A percentile compares a stretch with the other conserved stretches of the same genome.
Conservation (phyloP, 2,329 filamentous ascomycete species). For the Cryoendolithus antarcticus region DNA sequence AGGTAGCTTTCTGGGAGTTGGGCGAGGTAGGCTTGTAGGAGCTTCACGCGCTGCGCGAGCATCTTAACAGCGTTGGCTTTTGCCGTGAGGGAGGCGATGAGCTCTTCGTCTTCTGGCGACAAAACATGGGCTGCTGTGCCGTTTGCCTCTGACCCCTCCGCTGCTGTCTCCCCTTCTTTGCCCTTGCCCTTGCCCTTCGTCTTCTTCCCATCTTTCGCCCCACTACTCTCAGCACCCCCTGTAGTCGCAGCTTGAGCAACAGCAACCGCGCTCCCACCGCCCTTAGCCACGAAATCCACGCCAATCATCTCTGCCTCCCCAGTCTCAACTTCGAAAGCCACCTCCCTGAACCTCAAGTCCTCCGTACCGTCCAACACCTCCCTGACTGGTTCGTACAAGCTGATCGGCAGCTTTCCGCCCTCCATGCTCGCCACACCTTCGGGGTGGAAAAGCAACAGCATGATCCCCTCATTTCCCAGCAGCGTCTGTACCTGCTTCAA, state of each 20-base stretch:
- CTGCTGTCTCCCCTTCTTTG: slow-evolving; percentile 30
- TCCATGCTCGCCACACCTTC: slow-evolving; percentile 41
- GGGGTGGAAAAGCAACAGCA: slow-evolving; percentile 80
- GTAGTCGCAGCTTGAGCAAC: slow-evolving; percentile 19
- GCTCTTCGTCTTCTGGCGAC: slow-evolving; percentile 51
- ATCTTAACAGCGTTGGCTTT: slow-evolving; percentile 92
- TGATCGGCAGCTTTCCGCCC: slow-evolving; percentile 74
- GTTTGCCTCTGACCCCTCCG: slow-evolving; percentile 18
- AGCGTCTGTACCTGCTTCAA: slow-evolving; percentile 53
- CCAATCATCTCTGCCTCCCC: slow-evolving; percentile 97
- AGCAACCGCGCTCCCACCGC: slow-evolving; percentile 66
- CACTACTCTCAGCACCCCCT: slow-evolving; percentile 21
- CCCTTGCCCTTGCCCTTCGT: slow-evolving; percentile 24
- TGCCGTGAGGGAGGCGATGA: slow-evolving; percentile 59
- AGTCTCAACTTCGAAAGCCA: slow-evolving; percentile 82
- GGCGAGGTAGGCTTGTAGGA: slow-evolving; percentile 58
- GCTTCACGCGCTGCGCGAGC: slow-evolving; percentile 52
- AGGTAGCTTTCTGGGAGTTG: slow-evolving; percentile 56
- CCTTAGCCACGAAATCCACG: slow-evolving; percentile 82
- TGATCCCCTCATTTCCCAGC: slow-evolving; percentile 60
- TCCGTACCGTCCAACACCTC: slow-evolving; percentile 53
- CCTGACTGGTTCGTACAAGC: slow-evolving; percentile 70
- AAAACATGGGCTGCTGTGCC: slow-evolving; percentile 27
- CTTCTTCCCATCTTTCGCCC: slow-evolving; percentile 25
- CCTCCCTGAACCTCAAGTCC: slow-evolving; percentile 61